Conservation (phyloP, 129 eudicot species). For the Tanacetum coccineum region DNA sequence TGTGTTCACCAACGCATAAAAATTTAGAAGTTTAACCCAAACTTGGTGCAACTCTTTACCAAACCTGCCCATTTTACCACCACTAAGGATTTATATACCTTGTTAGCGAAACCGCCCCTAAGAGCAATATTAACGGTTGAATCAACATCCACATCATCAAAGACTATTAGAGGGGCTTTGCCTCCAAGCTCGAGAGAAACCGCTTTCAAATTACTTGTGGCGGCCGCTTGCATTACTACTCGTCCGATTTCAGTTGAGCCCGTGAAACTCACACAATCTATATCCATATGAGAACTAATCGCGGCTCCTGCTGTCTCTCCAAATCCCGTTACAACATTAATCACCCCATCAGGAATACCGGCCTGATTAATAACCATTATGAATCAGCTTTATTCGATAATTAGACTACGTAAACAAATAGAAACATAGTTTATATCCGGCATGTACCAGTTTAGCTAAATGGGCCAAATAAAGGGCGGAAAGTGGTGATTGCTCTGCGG, state of each 20-base stretch:
- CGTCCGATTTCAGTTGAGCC: conserved; percentile 84
- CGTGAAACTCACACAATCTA: conserved; percentile 75
- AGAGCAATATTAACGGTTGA: too few species aligned
- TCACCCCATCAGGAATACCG: conserved; percentile 85
- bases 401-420: background rate
- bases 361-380: conserved; percentile 42
- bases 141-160: too few species aligned
- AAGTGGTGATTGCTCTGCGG: conserved; percentile 94
- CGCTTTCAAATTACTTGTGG: conserved; percentile 73
- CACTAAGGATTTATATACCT: conserved; percentile 35
- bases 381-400: background rate
- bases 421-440: background rate
- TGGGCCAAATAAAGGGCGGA: conserved; percentile 78
- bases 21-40: background rate
- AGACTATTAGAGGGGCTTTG: too few species aligned
- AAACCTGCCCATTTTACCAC: background rate
- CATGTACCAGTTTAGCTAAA: conserved; percentile 64
- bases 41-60: background rate
- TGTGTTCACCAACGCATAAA: background rate
- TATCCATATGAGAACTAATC: conserved; percentile 81
- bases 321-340: conserved; percentile 72
- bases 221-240: conserved; percentile 81
- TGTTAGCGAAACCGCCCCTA: too few species aligned
- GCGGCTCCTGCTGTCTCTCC: conserved; percentile 82
- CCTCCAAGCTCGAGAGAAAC: too few species aligned